Base-by-base conservation (phyloP, 805 yeast genomes). In the Ogataea trehaloabstinens region DNA sequence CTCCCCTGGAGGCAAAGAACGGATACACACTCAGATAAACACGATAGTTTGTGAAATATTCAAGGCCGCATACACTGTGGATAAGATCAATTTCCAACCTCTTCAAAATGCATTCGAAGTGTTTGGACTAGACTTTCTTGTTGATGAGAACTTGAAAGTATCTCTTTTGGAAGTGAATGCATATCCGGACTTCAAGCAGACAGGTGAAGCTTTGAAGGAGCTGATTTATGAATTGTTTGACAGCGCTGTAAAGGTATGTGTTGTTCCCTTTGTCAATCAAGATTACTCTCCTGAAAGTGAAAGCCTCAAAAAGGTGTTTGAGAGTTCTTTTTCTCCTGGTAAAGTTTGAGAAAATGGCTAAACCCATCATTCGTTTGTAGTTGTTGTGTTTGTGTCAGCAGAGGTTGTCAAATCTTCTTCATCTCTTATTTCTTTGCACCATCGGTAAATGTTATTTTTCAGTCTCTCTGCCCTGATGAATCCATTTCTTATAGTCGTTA, bases 181-280 rank as follows among this genome's bases (percentile, higher is more conserved):
- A 12, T 93, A 83, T 56, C 99, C 99, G 1, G 99, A 93, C 58
- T 93, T 93, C 66, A 89, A 88, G 55, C 99, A 93, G 63, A 93
- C 98, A 0, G 99, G 99, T 13, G 75, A 67, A 12, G 83, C 74
- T 6, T 67, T 91, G 51, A 85, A 83, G 54, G 67, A 51, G 2
- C 53, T 88, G 17, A 85, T 93, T 21, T 70, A 71, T 46, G 83
- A 74, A 24, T 66, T 90, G 31, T 85, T 90, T 52, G 79, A 74
- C 19, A 72, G 71, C 8, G 75, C 79, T 0, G 75, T 78, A 0
- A 52, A 60, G 3, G 58, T 63, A 6, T 68, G 74, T 7, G 76
- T 82, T 24, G 63, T 54, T 8, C 85, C 86, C 3, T 68, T 75
- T 49, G 56, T 76, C 28, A 49, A 38, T 15, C 55, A 42, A 6